Percentiles rank a stretch among this genome's conserved stretches.
Evolutionary conservation across 345 rosid species (phyloP).

Genomic region (Odontarrhena argentea): DNA sequence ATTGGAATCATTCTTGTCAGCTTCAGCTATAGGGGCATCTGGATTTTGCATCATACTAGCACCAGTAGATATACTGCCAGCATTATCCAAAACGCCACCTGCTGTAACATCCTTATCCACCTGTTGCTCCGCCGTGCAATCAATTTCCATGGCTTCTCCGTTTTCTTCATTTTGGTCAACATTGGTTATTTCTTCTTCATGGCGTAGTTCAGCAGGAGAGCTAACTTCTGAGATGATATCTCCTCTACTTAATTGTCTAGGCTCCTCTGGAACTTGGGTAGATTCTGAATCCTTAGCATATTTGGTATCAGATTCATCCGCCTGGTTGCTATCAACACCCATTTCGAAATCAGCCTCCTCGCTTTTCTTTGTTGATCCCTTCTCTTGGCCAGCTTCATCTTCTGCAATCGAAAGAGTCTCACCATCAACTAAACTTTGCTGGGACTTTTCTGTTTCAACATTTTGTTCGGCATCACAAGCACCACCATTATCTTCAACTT

Average conservation of each 20-base stretch:
- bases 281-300: conserved; percentile 21
- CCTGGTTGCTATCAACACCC: conserved; percentile 15
- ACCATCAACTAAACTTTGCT: background rate
- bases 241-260: conserved; percentile 1
- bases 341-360: conserved; percentile 12
- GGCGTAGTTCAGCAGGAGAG: conserved; percentile 20
- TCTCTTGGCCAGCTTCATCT: background rate
- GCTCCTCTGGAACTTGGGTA: conserved; percentile 21
- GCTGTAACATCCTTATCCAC: conserved; percentile 40
- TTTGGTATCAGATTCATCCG: background rate
- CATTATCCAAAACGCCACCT: conserved; percentile 47
- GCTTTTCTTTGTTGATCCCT: background rate
- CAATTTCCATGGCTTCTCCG: conserved; percentile 59
- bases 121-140: conserved; percentile 50
- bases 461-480: conserved; percentile 4
- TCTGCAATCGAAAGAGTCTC: conserved; percentile 24
- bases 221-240: conserved; percentile 23
- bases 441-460: background rate
- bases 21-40: conserved; percentile 39
- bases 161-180: conserved; percentile 39
- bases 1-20: conserved; percentile 39
- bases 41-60: conserved; percentile 37
- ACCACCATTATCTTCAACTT: conserved; percentile 6
- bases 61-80: conserved; percentile 49
- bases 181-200: conserved; percentile 34